Conservation (phyloP, 768 basidiomycete genomes). For the Mycena alexandri region DNA sequence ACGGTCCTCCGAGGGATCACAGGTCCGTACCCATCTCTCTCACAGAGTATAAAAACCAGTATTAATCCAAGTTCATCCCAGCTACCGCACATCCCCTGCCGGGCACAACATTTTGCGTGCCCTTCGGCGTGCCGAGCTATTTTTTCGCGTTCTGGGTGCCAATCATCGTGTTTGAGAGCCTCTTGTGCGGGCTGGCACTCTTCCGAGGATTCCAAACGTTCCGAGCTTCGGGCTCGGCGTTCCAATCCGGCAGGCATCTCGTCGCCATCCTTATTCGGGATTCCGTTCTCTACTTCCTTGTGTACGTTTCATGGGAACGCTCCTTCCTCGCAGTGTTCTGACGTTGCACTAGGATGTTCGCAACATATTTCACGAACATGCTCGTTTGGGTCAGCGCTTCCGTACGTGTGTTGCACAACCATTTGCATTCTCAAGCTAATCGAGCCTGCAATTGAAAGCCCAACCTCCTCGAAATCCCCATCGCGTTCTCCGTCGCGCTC, state of each 20-base stretch:
- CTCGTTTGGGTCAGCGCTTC: conserved; percentile 55
- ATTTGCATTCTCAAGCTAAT: background rate
- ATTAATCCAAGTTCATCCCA: background rate
- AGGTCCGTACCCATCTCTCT: conserved; percentile 47
- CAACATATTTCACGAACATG: conserved; percentile 66
- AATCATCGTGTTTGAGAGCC: conserved; percentile 64
- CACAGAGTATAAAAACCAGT: background rate
- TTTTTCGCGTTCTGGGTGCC: conserved; percentile 75
- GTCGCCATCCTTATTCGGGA: conserved; percentile 67
- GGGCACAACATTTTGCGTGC: conserved; percentile 56
- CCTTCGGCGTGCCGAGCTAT: conserved; percentile 51
- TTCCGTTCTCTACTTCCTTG: conserved; percentile 67
- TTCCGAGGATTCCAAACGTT: conserved; percentile 62
- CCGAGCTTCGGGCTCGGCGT: conserved; percentile 49
- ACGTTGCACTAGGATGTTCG: conserved; percentile 59
- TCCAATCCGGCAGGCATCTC: conserved; percentile 58
- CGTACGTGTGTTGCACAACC: conserved; percentile 45
- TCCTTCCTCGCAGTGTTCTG: background rate
- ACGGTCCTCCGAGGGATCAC: conserved; percentile 53
- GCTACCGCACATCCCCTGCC: conserved; percentile 35
- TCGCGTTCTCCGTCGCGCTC: conserved; percentile 70
- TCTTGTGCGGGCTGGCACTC: conserved; percentile 66
- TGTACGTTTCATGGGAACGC: conserved; percentile 48
- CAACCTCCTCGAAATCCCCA: conserved; percentile 62
- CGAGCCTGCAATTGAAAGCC: conserved; percentile 40